Percentiles rank a stretch among this genome's conserved stretches.
phyloP scores from a whole-genome alignment of 129 eudicot genomes.

The Centaurea solstitialis region DNA sequence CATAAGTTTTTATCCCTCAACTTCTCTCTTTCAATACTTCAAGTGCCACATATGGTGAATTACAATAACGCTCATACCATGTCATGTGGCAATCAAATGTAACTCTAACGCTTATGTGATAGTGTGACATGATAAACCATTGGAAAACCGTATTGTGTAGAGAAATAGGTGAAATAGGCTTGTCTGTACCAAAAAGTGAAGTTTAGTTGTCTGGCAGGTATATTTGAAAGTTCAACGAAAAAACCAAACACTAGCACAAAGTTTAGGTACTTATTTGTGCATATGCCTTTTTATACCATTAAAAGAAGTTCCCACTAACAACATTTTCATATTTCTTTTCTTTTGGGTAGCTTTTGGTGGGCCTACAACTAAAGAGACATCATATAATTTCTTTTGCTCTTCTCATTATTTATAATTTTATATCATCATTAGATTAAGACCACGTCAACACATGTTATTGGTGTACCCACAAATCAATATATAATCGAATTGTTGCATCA shows the following conservation, averaged over 20 bases:
- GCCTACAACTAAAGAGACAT: conserved; percentile 3
- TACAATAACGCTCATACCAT: not conserved
- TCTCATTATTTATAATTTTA: not conserved
- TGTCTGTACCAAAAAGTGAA: not conserved
- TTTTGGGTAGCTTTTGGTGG: conserved; percentile 13
- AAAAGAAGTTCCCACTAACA: conserved; percentile 31
- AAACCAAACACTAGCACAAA: not conserved
- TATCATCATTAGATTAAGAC: conserved; percentile 9
- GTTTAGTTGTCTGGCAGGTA: not conserved
- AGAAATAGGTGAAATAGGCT: not conserved
- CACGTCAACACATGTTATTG: conserved; percentile 1
- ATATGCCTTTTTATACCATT: not conserved
- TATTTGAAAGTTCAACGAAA: not conserved
- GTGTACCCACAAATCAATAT: not conserved
- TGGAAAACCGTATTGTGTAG: not conserved
- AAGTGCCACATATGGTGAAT: not conserved
- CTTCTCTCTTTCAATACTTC: not conserved
- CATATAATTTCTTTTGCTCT: not conserved
- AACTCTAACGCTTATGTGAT: not conserved
- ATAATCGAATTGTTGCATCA: not conserved
- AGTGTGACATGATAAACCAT: not conserved
- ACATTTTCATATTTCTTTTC: conserved; percentile 3
- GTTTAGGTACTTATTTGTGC: not conserved
- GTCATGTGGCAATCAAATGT: not conserved
- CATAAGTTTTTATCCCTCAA: not conserved